Base-by-base conservation (phyloP, 2,329 filamentous ascomycete genomes). In the Salinomyces thailandicus region DNA sequence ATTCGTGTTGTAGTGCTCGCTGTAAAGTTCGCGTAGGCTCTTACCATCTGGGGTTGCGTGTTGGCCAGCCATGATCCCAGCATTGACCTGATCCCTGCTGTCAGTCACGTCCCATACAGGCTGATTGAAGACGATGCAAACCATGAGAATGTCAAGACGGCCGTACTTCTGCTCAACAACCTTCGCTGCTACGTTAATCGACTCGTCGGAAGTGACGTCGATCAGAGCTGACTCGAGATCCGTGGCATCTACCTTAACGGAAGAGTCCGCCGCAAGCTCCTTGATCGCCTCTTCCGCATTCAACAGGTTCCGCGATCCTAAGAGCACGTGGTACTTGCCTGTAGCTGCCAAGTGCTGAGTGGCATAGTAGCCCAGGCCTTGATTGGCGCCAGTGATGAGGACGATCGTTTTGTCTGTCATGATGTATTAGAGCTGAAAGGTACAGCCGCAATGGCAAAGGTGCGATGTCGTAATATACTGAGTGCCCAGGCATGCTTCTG, bases 311-410 rank as follows among this genome's bases (percentile, higher is more conserved):
- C 66, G 59, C 36, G 57, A 58, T 7, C 57, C 52, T 26, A 67
- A 42, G 24, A 68, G 51, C 36, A 67, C 47, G 39, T 63, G 55
- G 45, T 66, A 66, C 36, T 55, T 50, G 31, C 55, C 49, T 11
- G 60, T 58, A 14, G 53, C 49, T 6, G 57, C 52, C 14, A 69
- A 50, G 22, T 63, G 59, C 37, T 62, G 60, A 14, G 59, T 55
- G 5, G 56, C 59, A 37, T 62, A 62, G 42, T 61, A 62, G 19
- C 69, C 69, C 47, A 67, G 63, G 36, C 63, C 64, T 49, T 62
- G 56, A 38, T 61, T 63, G 28, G 63, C 62, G 39, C 64, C 64
- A 17, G 65, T 50, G 39, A 65, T 58, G 34, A 64, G 44, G 44
- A 54, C 52, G 18, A 39, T 18, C 15, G 29, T 16, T 15, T 33